Percentiles rank a stretch among this genome's conserved stretches.
phyloP scores from a whole-genome alignment of 2,329 filamentous ascomycete species.

The Beauveria australis region DNA sequence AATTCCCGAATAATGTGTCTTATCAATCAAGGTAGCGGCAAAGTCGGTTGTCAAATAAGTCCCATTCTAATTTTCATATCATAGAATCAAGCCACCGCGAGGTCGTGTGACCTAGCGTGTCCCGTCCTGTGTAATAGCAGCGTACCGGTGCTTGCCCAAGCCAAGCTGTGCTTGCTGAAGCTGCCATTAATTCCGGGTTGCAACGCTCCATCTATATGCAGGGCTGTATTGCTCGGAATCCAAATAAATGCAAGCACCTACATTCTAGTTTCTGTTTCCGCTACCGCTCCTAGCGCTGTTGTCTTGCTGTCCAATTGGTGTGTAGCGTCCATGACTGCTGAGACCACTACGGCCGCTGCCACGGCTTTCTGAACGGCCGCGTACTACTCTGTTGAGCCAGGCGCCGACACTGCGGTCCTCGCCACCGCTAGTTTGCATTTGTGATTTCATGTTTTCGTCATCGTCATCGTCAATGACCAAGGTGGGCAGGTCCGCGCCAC shows the following conservation, averaged over 20 bases:
- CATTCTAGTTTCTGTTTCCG: slow-evolving; percentile 18
- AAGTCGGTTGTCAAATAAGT: not conserved
- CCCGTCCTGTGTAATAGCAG: not conserved
- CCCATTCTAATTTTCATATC: not conserved
- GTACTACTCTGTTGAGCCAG: slow-evolving; percentile 38
- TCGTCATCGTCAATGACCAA: slow-evolving; percentile 66
- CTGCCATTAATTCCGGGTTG: not conserved
- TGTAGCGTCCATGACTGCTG: slow-evolving; percentile 34
- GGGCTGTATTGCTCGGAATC: slow-evolving; percentile 19
- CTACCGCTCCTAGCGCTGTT: slow-evolving; percentile 20
- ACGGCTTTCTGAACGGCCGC: slow-evolving; percentile 29
- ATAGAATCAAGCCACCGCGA: not conserved
- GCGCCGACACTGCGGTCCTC: slow-evolving; percentile 39
- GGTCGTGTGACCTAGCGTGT: not conserved
- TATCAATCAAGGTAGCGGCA: not conserved
- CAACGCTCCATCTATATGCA: slow-evolving; percentile 5
- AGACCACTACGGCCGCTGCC: slow-evolving; percentile 29
- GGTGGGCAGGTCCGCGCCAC: slow-evolving; percentile 71
- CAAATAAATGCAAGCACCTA: slow-evolving; percentile 32
- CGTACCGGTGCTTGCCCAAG: not conserved
- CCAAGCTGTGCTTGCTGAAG: not conserved
- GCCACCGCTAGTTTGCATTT: slow-evolving; percentile 23
- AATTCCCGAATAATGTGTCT: not conserved
- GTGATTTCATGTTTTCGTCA: slow-evolving; percentile 37
- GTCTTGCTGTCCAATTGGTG: slow-evolving; percentile 34